Evolutionary conservation across 2,329 filamentous ascomycete species (phyloP).

Genomic region (Pyrenophora graminea): DNA sequence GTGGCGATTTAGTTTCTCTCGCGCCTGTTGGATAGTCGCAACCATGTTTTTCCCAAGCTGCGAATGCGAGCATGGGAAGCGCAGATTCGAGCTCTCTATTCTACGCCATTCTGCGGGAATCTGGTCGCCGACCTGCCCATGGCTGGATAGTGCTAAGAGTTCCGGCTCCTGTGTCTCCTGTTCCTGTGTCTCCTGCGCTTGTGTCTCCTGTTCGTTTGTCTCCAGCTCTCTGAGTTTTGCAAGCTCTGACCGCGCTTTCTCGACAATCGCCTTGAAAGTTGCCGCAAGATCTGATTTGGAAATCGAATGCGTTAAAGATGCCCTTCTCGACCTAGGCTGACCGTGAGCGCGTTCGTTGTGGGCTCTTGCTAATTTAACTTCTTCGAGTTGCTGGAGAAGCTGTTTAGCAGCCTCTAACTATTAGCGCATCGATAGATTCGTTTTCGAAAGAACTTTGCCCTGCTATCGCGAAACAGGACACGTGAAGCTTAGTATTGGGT

Average conservation of each 20-base stretch:
- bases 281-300: neutral
- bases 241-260: neutral
- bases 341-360: neutral
- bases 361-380: neutral
- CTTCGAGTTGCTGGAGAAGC: neutral
- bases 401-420: too few relatives aligned
- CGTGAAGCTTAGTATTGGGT: too few relatives aligned
- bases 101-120: too few relatives aligned
- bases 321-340: neutral
- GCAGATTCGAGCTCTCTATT: neutral
- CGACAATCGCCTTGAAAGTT: neutral
- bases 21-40: constrained; percentile 1
- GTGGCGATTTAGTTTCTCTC: neutral
- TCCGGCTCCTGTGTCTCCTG: neutral
- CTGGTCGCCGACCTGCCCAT: too few relatives aligned
- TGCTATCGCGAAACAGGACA: too few relatives aligned
- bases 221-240: neutral
- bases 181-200: neutral
- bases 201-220: neutral
- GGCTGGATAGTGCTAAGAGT: too few relatives aligned
- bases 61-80: neutral
- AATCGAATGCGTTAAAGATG: neutral
- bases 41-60: constrained; percentile 9
- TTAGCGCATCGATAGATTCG: too few relatives aligned
- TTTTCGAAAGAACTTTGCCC: too few relatives aligned